Evolutionary conservation across 352 stramenopile species (phyloP).

Genomic region (Pythium scleroteichum): DNA sequence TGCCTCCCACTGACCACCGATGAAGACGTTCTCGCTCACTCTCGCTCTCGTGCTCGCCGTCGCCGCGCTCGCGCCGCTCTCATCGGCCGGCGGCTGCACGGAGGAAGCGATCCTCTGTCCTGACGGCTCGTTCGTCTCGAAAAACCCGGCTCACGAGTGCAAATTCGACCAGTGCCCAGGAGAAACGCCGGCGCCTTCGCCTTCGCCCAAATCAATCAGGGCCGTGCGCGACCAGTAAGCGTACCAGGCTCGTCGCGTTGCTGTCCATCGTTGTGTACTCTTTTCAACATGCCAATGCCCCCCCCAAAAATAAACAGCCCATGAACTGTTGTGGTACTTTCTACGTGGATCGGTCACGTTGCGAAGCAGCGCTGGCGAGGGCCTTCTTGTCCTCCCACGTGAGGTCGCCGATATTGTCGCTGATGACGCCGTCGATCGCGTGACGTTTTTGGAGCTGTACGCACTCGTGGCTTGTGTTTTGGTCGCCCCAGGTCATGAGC

Average conservation of each 20-base stretch:
- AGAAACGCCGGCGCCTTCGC: too few species aligned
- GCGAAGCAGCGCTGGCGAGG: background rate
- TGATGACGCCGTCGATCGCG: constrained; percentile 77
- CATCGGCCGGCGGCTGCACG: constrained; percentile 17
- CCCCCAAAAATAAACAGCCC: background rate
- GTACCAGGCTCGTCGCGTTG: too few species aligned
- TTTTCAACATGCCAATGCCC: too few species aligned
- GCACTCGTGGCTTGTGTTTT: constrained; percentile 74
- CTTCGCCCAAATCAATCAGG: too few species aligned
- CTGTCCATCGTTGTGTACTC: background rate
- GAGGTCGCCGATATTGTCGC: constrained; percentile 82
- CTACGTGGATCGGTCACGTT: background rate
- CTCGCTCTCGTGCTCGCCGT: constrained; percentile 1
- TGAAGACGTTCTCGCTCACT: constrained; percentile 2
- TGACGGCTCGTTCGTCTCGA: constrained; percentile 15
- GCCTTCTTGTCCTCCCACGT: constrained; percentile 19
- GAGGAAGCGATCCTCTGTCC: constrained; percentile 42
- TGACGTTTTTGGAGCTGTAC: constrained; percentile 73
- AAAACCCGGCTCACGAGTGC: constrained; percentile 33
- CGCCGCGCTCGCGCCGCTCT: background rate
- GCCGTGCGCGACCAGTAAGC: too few species aligned
- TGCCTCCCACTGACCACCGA: background rate
- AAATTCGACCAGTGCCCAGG: constrained; percentile 3
- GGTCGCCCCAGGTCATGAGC: constrained; percentile 75
- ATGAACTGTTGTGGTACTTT: background rate